phyloP scores from a whole-genome alignment of 169 alveolate genomes.

The Cryptosporidium sp. region DNA sequence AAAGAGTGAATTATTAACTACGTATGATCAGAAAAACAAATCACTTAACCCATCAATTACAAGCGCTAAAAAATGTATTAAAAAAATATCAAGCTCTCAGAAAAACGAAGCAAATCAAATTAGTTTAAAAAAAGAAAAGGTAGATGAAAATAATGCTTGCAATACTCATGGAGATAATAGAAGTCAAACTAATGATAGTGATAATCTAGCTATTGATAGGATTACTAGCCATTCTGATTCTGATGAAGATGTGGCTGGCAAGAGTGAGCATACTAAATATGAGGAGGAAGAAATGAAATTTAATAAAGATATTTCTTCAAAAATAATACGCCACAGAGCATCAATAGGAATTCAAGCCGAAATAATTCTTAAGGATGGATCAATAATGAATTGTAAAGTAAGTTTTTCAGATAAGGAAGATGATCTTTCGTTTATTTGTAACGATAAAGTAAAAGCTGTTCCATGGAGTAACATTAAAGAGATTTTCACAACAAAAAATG shows the following conservation, averaged over 20 bases:
- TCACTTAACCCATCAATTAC: not conserved
- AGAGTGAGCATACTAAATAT: not conserved
- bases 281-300: conserved; percentile 58
- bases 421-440: conserved; percentile 60
- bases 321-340: not conserved
- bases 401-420: conserved; percentile 21
- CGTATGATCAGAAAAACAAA: not conserved
- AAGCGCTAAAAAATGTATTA: not conserved
- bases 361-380: conserved; percentile 58
- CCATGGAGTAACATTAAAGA: conserved; percentile 60
- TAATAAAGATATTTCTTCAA: conserved; percentile 12
- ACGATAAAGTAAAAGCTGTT: conserved; percentile 49
- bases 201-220: not conserved
- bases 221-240: not conserved
- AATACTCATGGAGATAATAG: not conserved
- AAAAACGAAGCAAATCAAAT: not conserved
- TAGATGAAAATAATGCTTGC: not conserved
- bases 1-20: not conserved
- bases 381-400: conserved; percentile 13
- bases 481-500: conserved; percentile 35
- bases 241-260: not conserved
- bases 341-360: conserved; percentile 24
- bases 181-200: not conserved
- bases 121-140: not conserved
- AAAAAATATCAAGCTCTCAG: not conserved